Conservation (phyloP, 2,329 filamentous ascomycete species). For the Venturia nashicola region DNA sequence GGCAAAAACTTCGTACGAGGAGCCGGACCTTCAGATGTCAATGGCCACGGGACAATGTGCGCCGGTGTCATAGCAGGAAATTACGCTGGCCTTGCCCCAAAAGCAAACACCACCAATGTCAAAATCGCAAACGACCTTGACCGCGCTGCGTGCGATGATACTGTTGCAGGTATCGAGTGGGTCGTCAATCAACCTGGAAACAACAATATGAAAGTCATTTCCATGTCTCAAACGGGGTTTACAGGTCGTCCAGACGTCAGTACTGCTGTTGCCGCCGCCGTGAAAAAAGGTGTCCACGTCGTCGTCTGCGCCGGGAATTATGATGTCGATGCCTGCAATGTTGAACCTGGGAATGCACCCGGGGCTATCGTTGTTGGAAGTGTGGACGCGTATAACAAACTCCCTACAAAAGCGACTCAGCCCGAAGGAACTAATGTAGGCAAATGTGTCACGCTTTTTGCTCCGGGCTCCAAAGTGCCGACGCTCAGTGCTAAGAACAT, state of each 20-base stretch:
- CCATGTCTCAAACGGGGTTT: constrained; percentile 8
- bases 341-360: constrained; percentile 5
- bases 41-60: constrained; percentile 11
- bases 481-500: constrained; percentile 7
- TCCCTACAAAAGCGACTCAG: neutral
- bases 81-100: constrained; percentile 6
- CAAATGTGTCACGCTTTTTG: constrained; percentile 9
- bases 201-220: constrained; percentile 11
- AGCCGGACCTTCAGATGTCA: neutral
- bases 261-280: constrained; percentile 6
- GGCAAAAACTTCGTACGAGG: constrained; percentile 9
- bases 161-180: constrained; percentile 10
- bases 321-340: constrained; percentile 5
- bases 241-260: constrained; percentile 5
- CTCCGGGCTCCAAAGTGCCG: constrained; percentile 6
- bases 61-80: constrained; percentile 9
- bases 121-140: constrained; percentile 9
- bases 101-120: constrained; percentile 1
- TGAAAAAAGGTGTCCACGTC: constrained; percentile 7
- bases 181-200: constrained; percentile 5
- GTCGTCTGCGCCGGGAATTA: constrained; percentile 10
- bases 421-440: constrained; percentile 9
- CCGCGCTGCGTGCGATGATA: constrained; percentile 6
- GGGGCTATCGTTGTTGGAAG: constrained; percentile 6
- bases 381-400: constrained; percentile 5